These are phyloP conservation scores for Helminthosporium solani DNA, from an alignment of 2,329 filamentous ascomycete species.

Conservation along the genomic window DNA sequence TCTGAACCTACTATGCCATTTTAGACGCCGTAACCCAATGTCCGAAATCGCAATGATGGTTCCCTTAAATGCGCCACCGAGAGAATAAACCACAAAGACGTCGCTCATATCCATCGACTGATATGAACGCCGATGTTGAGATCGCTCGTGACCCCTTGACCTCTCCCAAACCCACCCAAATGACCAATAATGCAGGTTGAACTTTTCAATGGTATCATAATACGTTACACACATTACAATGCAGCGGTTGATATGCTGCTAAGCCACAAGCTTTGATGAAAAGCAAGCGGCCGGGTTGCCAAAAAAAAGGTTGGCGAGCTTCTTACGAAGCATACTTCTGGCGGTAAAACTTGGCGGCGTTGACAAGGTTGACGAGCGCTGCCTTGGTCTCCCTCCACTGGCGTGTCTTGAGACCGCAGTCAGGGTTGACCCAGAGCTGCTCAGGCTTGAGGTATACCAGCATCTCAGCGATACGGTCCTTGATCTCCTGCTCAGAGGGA, in stretches of 20 bases:
- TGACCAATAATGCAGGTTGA: constrained; percentile 45
- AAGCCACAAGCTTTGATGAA: constrained; percentile 36
- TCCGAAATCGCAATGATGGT: neutral
- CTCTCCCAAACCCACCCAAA: constrained; percentile 27
- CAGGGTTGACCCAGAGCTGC: constrained; percentile 99
- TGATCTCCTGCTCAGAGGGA: constrained; percentile 96
- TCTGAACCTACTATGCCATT: neutral
- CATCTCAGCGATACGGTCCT: constrained; percentile 97
- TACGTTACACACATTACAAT: constrained; percentile 44
- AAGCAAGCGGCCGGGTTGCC: constrained; percentile 21
- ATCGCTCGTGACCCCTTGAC: constrained; percentile 33
- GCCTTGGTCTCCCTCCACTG: constrained; percentile 99
- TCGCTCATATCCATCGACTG: constrained; percentile 5
- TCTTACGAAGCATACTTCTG: constrained; percentile 71
- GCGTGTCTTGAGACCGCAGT: constrained; percentile 98
- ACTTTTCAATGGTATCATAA: constrained; percentile 48
- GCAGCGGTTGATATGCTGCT: constrained; percentile 43
- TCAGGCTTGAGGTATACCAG: constrained; percentile 91
- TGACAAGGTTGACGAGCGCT: constrained; percentile 93
- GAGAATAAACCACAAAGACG: constrained; percentile 1
- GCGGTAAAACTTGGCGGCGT: constrained; percentile 96
- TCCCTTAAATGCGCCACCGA: neutral
- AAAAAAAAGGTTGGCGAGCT: constrained; percentile 21
- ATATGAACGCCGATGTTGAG: constrained; percentile 44
- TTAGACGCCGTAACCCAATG: neutral